These are phyloP conservation scores for Sequoiadendron giganteum DNA, from an alignment of 75 land plant genomes.

Conservation along the genomic window DNA sequence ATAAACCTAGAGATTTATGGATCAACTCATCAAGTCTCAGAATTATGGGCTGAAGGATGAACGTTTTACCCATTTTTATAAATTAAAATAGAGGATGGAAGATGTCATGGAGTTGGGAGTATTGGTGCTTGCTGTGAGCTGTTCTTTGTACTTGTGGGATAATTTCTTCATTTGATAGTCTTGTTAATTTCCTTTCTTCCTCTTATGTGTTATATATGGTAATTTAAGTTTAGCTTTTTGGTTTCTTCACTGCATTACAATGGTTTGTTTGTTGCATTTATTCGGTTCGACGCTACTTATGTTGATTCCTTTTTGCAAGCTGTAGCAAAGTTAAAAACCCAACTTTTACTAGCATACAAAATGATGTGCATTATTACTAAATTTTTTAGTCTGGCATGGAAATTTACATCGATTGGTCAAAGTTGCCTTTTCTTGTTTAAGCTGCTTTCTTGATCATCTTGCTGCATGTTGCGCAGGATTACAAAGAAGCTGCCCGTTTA, in stretches of 20 bases:
- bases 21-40: too few species aligned
- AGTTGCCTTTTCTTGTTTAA: not conserved
- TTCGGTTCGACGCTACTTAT: not conserved
- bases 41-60: not conserved
- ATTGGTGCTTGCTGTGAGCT: not conserved
- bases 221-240: not conserved
- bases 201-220: not conserved
- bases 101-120: not conserved
- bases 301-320: not conserved
- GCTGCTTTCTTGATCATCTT: not conserved
- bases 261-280: not conserved
- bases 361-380: not conserved
- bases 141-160: not conserved
- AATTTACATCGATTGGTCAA: not conserved
- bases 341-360: not conserved
- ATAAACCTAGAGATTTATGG: too few species aligned
- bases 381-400: not conserved
- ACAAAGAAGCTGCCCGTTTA: conserved; percentile 74
- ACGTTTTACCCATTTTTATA: not conserved
- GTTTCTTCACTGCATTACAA: not conserved
- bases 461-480: conserved; percentile 43
- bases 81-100: not conserved
- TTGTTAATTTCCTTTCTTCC: not conserved
- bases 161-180: not conserved
- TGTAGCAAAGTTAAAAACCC: not conserved